These are phyloP conservation scores for Primulina eburnea DNA, from an alignment of 257 asterid species.

Conservation along the genomic window DNA sequence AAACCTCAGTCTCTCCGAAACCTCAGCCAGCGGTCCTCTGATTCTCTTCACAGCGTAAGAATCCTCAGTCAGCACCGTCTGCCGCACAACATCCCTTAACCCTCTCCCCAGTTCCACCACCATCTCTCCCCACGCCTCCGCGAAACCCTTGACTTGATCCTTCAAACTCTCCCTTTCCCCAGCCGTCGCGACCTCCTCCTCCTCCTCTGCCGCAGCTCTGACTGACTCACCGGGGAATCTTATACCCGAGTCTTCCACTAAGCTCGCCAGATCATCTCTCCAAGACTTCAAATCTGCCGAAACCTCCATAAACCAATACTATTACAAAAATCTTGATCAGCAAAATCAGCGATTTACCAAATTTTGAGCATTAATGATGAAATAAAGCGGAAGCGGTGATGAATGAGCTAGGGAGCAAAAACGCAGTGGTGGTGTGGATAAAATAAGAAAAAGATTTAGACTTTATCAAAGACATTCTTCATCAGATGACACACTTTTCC, in stretches of 20 bases:
- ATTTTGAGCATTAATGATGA: constrained; percentile 8
- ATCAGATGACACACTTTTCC: not conserved
- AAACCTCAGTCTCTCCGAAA: constrained; percentile 53
- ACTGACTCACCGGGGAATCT: constrained; percentile 41
- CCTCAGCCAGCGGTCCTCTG: constrained; percentile 48
- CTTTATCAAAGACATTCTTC: not conserved
- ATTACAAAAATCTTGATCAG: not conserved
- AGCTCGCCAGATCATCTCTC: constrained; percentile 75
- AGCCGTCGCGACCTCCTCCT: constrained; percentile 23
- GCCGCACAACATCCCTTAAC: constrained; percentile 74
- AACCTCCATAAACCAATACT: constrained; percentile 45
- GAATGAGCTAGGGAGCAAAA: too few relatives aligned
- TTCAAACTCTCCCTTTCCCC: constrained; percentile 57
- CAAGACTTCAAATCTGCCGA: constrained; percentile 54
- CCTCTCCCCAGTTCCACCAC: constrained; percentile 67
- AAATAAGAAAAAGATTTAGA: not conserved
- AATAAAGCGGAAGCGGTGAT: too few relatives aligned
- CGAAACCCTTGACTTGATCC: constrained; percentile 87
- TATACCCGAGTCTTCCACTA: constrained; percentile 66
- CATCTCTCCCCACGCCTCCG: constrained; percentile 83
- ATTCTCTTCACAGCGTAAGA: constrained; percentile 72
- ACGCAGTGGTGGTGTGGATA: not conserved
- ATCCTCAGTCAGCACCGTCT: constrained; percentile 67
- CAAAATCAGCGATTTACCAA: not conserved
- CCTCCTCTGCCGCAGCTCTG: constrained; percentile 27